Conservation (phyloP, 371 early-diverging fungal species). For the Apophysomyces sp. region DNA sequence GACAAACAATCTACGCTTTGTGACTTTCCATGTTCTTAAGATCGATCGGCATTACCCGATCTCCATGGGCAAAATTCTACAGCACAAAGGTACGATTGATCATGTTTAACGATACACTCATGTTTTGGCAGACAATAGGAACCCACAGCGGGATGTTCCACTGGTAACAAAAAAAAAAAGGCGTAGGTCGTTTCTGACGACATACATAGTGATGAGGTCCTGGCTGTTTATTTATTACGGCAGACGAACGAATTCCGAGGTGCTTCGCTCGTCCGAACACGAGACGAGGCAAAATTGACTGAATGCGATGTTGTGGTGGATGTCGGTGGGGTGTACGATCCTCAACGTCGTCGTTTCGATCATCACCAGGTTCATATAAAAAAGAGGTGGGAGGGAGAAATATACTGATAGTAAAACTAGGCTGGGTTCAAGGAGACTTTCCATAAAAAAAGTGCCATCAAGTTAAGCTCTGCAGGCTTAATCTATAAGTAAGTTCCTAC, state of each 20-base stretch:
- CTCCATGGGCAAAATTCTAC: neutral
- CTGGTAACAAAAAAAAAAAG: neutral
- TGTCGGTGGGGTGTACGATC: constrained; percentile 89
- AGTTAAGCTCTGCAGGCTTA: constrained; percentile 83
- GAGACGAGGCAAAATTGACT: constrained; percentile 68
- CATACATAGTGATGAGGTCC: neutral
- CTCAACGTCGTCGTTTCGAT: constrained; percentile 69
- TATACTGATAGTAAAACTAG: constrained; percentile 1
- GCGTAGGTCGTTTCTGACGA: neutral
- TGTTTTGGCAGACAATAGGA: neutral
- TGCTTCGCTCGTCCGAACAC: constrained; percentile 63
- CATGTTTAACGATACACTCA: neutral
- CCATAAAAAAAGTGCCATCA: constrained; percentile 61
- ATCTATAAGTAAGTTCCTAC: constrained; percentile 70
- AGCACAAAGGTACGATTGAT: neutral
- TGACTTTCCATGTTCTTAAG: too few relatives aligned
- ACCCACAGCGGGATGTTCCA: neutral
- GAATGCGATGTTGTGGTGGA: constrained; percentile 88
- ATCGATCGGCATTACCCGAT: too few relatives aligned
- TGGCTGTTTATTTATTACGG: neutral
- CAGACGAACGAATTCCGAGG: neutral
- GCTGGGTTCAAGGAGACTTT: constrained; percentile 83
- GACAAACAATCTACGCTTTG: too few relatives aligned
- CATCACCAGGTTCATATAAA: constrained; percentile 73
- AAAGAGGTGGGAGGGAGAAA: neutral